Evolutionary conservation across 2,329 filamentous ascomycete genomes (phyloP).

Genomic region (Diaporthe citrichinensis): DNA sequence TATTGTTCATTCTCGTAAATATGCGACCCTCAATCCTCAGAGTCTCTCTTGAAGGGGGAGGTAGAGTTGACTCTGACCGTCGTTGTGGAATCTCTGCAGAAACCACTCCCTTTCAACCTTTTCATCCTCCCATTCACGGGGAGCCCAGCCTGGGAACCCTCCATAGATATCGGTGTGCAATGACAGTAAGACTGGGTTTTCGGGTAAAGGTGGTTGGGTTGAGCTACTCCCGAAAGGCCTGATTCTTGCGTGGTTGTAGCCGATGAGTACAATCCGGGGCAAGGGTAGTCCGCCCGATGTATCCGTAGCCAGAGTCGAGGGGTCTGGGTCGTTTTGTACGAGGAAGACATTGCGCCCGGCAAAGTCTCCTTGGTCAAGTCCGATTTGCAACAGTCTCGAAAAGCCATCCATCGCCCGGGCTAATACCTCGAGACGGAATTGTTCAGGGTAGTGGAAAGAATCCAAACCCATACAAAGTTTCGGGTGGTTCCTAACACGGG

Average conservation of each 20-base stretch:
- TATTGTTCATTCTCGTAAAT: neutral
- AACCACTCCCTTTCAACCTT: neutral
- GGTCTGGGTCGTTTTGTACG: neutral
- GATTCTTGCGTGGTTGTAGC: neutral
- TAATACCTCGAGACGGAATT: neutral
- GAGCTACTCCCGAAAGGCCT: neutral
- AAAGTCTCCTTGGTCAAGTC: neutral
- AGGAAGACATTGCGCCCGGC: neutral
- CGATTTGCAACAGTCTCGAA: neutral
- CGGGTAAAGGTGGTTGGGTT: neutral
- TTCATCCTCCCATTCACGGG: neutral
- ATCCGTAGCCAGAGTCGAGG: neutral
- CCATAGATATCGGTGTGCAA: neutral
- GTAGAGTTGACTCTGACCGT: neutral
- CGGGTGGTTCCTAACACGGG: neutral
- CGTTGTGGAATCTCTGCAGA: neutral
- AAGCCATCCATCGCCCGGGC: neutral
- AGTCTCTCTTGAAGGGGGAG: neutral
- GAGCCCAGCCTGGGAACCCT: neutral
- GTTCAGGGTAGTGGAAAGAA: constrained; percentile 15
- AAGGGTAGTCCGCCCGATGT: neutral
- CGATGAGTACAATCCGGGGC: neutral
- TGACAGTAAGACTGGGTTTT: neutral
- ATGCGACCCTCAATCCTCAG: neutral
- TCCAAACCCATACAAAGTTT: neutral